Evolutionary conservation across 768 basidiomycete genomes (phyloP).

Genomic region (Pulveroboletus ravenelii): DNA sequence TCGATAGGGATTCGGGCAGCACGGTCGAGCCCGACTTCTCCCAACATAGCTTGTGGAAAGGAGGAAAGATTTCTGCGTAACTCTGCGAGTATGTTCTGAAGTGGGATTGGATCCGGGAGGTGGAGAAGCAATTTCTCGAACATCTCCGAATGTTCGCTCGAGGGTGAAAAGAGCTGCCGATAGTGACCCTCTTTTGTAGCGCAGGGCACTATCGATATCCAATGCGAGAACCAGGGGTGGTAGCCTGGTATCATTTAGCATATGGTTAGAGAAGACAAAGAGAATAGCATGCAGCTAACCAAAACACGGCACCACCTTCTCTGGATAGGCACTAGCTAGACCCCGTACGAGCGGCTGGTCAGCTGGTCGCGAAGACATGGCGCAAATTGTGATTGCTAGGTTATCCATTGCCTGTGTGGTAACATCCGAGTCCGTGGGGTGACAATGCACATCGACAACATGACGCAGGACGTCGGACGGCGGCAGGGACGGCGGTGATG

Average conservation of each 20-base stretch:
- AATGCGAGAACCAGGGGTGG: constrained; percentile 92
- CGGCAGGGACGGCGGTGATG: constrained; percentile 16
- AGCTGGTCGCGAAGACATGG: constrained; percentile 66
- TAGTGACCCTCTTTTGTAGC: constrained; percentile 73
- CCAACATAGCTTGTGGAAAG: constrained; percentile 75
- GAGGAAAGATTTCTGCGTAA: constrained; percentile 55
- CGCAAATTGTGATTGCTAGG: constrained; percentile 66
- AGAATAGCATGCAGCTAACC: constrained; percentile 41
- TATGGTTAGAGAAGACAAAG: constrained; percentile 8
- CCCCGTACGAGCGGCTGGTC: constrained; percentile 72
- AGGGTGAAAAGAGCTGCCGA: constrained; percentile 54
- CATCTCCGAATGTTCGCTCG: constrained; percentile 26
- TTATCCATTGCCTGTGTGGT: constrained; percentile 44
- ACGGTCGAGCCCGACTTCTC: constrained; percentile 91
- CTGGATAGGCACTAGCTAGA: constrained; percentile 56
- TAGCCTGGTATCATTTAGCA: constrained; percentile 50
- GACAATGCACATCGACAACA: constrained; percentile 86
- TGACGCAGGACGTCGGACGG: constrained; percentile 50
- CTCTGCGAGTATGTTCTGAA: constrained; percentile 53
- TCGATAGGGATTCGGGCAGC: constrained; percentile 67
- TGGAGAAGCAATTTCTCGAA: constrained; percentile 55
- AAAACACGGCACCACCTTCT: constrained; percentile 81
- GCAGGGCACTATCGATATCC: constrained; percentile 48
- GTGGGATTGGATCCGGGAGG: constrained; percentile 69
- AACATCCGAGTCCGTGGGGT: constrained; percentile 77